A percentile compares a stretch with the other conserved stretches of the same genome.
These are phyloP conservation scores for Talaromyces wortmannii DNA, from an alignment of 495 filamentous ascomycete genomes.

Conservation along the genomic window DNA sequence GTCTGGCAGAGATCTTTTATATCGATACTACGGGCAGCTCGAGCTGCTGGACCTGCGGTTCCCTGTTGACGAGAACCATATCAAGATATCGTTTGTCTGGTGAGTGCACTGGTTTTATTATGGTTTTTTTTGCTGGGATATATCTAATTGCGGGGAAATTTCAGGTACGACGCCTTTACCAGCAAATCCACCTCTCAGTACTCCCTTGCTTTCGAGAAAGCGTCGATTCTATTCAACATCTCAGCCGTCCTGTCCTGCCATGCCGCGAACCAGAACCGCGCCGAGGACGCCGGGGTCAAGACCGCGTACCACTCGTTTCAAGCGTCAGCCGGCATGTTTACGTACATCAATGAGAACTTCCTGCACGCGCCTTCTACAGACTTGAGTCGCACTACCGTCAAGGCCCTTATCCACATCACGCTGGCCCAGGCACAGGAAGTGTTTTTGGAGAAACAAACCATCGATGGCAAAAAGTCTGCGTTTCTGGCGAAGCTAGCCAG, in stretches of 20 bases:
- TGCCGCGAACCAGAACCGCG: constrained; percentile 86
- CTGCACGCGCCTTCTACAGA: constrained; percentile 93
- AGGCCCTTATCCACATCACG: constrained; percentile 86
- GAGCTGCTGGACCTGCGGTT: constrained; percentile 92
- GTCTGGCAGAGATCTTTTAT: constrained; percentile 84
- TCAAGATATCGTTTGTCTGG: constrained; percentile 99
- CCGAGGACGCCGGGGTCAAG: constrained; percentile 88
- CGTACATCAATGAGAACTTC: constrained; percentile 99
- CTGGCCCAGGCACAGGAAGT: constrained; percentile 95
- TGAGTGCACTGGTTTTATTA: constrained; percentile 28
- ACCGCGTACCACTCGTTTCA: constrained; percentile 98
- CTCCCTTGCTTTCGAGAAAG: constrained; percentile 95
- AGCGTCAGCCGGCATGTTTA: constrained; percentile 97
- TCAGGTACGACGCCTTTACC: constrained; percentile 96
- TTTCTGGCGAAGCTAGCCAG: constrained; percentile 88
- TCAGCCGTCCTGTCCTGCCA: constrained; percentile 95
- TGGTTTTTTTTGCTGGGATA: neutral
- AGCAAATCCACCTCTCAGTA: constrained; percentile 94
- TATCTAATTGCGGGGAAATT: neutral
- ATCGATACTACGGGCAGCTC: constrained; percentile 96
- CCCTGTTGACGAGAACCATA: constrained; percentile 96
- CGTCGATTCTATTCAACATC: constrained; percentile 99
- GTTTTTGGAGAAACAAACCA: constrained; percentile 92
- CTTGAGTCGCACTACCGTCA: constrained; percentile 88
- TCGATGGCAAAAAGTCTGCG: constrained; percentile 88